These are phyloP conservation scores for Paratinospora sagittata DNA, from an alignment of 164 flowering plant genomes.

Conservation along the genomic window DNA sequence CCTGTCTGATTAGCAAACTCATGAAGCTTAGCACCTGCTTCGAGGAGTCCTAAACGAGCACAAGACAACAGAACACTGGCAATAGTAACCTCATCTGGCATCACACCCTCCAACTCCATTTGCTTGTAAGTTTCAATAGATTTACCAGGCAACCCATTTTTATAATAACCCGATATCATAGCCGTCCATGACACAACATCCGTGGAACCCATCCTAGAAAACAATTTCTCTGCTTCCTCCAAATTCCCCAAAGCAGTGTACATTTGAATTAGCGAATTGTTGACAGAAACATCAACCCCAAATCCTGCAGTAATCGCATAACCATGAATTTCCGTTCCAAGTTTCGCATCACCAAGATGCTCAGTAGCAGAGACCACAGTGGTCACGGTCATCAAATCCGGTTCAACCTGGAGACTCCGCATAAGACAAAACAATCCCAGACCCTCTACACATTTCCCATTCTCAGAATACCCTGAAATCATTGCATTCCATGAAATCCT, in stretches of 20 bases:
- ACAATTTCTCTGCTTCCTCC: constrained; percentile 61
- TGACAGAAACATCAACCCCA: constrained; percentile 46
- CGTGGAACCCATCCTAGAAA: constrained; percentile 44
- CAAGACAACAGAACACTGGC: constrained; percentile 75
- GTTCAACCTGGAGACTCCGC: constrained; percentile 42
- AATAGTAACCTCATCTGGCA: constrained; percentile 70
- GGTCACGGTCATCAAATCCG: constrained; percentile 84
- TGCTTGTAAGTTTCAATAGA: constrained; percentile 54
- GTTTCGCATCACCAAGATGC: constrained; percentile 40
- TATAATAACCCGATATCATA: constrained; percentile 69
- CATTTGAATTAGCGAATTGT: constrained; percentile 67
- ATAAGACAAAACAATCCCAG: constrained; percentile 53
- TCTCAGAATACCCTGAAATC: constrained; percentile 84
- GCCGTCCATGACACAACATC: constrained; percentile 93
- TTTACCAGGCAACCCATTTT: constrained; percentile 47
- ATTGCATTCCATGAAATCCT: constrained; percentile 88
- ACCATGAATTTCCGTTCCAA: constrained; percentile 69
- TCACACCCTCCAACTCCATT: constrained; percentile 56
- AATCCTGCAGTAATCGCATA: constrained; percentile 42
- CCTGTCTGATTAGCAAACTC: constrained; percentile 65
- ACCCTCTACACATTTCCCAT: constrained; percentile 60
- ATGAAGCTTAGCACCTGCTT: constrained; percentile 66
- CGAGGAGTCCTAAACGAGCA: constrained; percentile 52
- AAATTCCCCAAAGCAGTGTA: constrained; percentile 43
- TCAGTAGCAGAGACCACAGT: constrained; percentile 72